Conservation (phyloP, 2,329 filamentous ascomycete genomes). For the Lanzia echinophila region DNA sequence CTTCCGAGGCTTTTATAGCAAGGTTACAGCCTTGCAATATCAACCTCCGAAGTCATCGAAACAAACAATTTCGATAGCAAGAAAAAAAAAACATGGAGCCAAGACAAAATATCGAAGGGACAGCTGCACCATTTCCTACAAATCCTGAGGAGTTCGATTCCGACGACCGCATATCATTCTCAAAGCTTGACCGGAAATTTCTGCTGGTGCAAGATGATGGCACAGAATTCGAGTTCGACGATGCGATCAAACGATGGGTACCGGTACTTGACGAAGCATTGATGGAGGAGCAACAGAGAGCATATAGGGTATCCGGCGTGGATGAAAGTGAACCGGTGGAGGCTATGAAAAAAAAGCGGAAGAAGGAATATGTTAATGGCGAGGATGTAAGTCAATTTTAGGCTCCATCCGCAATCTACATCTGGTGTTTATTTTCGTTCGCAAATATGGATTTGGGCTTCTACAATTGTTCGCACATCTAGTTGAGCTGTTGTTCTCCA, state of each 20-base stretch:
- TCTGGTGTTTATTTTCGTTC: not conserved
- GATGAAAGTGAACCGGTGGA: slow-evolving; percentile 48
- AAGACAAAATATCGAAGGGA: slow-evolving; percentile 10
- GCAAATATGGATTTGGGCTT: not conserved
- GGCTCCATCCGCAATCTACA: not conserved
- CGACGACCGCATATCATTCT: slow-evolving; percentile 81
- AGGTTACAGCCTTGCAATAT: not conserved
- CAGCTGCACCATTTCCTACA: slow-evolving; percentile 24
- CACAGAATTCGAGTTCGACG: slow-evolving; percentile 77
- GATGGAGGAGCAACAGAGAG: slow-evolving; percentile 53
- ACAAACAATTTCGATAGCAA: not conserved
- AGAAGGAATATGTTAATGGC: slow-evolving; percentile 41
- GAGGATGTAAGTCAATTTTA: slow-evolving; percentile 40
- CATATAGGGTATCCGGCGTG: slow-evolving; percentile 53
- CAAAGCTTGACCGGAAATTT: slow-evolving; percentile 74
- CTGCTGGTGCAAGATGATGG: slow-evolving; percentile 80
- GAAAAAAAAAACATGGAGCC: slow-evolving; percentile 19
- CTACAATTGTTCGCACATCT: not conserved
- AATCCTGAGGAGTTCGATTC: slow-evolving; percentile 50
- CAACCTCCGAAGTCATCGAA: not conserved
- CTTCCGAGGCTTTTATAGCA: too few relatives aligned
- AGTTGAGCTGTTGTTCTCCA: not conserved
- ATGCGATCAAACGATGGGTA: slow-evolving; percentile 66
- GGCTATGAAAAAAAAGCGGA: slow-evolving; percentile 43
- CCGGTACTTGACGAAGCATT: slow-evolving; percentile 58